These are phyloP conservation scores for Penstemon barbatus DNA, from an alignment of 257 asterid genomes.

Conservation along the genomic window DNA sequence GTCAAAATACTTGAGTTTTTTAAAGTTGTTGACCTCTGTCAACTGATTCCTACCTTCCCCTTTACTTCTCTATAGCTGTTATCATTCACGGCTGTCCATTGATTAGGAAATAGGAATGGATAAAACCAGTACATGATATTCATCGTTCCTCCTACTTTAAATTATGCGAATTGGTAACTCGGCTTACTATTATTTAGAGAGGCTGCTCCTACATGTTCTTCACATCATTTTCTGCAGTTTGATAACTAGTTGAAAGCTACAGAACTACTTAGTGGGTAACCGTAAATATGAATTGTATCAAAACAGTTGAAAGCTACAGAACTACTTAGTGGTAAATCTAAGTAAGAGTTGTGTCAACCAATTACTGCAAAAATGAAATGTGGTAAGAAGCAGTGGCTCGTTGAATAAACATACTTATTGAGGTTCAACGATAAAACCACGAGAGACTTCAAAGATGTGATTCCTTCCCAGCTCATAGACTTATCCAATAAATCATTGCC, in stretches of 20 bases:
- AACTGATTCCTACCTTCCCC: conserved; percentile 1
- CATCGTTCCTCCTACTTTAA: not conserved
- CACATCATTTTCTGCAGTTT: not conserved
- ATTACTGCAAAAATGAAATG: conserved; percentile 7
- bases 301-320: no score
- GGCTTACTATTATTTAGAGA: conserved; percentile 15
- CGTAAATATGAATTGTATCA: no score
- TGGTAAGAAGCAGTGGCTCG: conserved; percentile 19
- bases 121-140: conserved; percentile 3
- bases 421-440: conserved; percentile 55
- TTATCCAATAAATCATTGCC: conserved; percentile 55
- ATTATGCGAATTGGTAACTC: not conserved
- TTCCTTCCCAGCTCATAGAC: conserved; percentile 74
- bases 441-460: conserved; percentile 65
- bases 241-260: not conserved
- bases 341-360: no score
- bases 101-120: not conserved
- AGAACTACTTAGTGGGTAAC: not conserved
- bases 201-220: not conserved
- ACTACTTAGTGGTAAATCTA: no score
- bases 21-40: not conserved
- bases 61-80: not conserved
- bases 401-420: conserved; percentile 53
- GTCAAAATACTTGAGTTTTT: not conserved
- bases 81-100: no score